These are phyloP conservation scores for Backusella tuberculispora DNA, from an alignment of 192 early-diverging fungal genomes.

Conservation along the genomic window DNA sequence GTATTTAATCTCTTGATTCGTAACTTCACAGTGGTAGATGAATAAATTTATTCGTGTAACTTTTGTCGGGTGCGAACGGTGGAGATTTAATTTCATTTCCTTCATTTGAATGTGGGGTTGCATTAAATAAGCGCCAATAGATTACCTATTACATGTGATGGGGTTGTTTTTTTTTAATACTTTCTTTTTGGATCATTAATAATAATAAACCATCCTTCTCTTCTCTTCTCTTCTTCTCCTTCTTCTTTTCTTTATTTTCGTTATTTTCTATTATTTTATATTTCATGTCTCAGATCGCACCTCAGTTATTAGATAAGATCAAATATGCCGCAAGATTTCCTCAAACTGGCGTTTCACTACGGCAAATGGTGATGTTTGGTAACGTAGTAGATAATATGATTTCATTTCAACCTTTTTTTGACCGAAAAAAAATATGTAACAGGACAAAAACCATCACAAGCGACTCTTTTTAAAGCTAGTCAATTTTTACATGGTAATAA, in stretches of 20 bases:
- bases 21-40: slow-evolving; percentile 53
- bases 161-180: background rate
- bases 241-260: background rate
- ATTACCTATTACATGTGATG: slow-evolving; percentile 13
- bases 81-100: background rate
- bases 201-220: background rate
- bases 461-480: slow-evolving; percentile 72
- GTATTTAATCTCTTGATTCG: slow-evolving; percentile 85
- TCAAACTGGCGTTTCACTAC: slow-evolving; percentile 93
- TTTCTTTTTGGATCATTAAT: background rate
- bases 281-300: slow-evolving; percentile 52
- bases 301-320: slow-evolving; percentile 71
- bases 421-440: background rate
- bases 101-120: slow-evolving; percentile 14
- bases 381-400: background rate
- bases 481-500: slow-evolving; percentile 70
- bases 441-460: slow-evolving; percentile 72
- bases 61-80: background rate
- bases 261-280: background rate
- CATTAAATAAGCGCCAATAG: slow-evolving; percentile 14
- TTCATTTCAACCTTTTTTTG: background rate
- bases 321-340: slow-evolving; percentile 81
- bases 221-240: background rate
- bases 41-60: slow-evolving; percentile 22
- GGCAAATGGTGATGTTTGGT: slow-evolving; percentile 94